A percentile compares a stretch with the other conserved stretches of the same genome.
Conservation (phyloP, 164 flowering plant genomes). For the Magnolia sinica region DNA sequence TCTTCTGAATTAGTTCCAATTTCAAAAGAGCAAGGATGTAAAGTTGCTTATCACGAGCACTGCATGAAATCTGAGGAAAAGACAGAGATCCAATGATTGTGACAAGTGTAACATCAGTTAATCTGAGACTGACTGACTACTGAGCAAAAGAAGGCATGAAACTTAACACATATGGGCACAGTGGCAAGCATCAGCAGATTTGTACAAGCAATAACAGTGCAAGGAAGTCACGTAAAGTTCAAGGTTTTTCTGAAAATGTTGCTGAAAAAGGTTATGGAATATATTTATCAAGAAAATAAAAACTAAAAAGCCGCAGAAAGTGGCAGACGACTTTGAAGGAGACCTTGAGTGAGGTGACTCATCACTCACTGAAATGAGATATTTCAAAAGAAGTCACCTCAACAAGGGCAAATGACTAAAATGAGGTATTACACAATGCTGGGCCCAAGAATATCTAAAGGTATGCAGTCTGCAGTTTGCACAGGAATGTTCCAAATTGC, state of each 20-base stretch:
- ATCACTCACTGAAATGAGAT: neutral
- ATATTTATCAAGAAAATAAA: neutral
- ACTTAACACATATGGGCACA: neutral
- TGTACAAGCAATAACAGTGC: neutral
- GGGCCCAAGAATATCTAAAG: too few relatives aligned
- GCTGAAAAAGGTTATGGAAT: neutral
- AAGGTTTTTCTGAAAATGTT: neutral
- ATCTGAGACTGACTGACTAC: neutral
- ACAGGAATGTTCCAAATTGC: too few relatives aligned
- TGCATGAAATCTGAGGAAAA: conserved; percentile 65
- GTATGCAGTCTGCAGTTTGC: too few relatives aligned
- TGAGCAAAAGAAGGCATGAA: neutral
- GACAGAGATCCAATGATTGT: neutral
- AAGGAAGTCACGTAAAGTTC: neutral
- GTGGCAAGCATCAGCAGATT: neutral
- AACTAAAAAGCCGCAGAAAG: too few relatives aligned
- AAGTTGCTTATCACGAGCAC: conserved; percentile 67
- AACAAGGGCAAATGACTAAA: neutral
- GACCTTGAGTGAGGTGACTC: neutral
- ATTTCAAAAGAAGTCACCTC: neutral
- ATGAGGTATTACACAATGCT: too few relatives aligned
- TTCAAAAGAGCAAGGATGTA: conserved; percentile 83
- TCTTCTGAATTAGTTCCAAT: conserved; percentile 83
- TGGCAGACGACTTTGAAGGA: neutral
- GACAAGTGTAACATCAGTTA: neutral